Evolutionary conservation across 1,139 yeast genomes (phyloP).

Genomic region (Pichia sp.): DNA sequence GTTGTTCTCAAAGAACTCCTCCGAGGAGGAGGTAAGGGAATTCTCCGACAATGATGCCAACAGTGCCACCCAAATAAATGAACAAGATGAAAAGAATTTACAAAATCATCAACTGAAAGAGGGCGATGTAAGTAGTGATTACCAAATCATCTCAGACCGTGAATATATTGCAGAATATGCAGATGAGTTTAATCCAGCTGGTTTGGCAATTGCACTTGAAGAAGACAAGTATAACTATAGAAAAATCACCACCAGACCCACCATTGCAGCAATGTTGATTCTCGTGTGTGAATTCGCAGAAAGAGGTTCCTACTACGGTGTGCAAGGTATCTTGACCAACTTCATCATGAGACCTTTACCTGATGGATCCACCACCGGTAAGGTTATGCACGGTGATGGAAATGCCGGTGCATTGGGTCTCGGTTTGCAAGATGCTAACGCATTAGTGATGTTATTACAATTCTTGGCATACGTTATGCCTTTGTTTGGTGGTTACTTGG

Average conservation of each 20-base stretch:
- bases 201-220: constrained; percentile 28
- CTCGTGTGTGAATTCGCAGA: constrained; percentile 40
- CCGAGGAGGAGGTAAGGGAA: too few species aligned
- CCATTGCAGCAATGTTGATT: constrained; percentile 28
- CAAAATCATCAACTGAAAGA: too few species aligned
- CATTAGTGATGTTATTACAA: constrained; percentile 32
- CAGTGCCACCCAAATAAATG: too few species aligned
- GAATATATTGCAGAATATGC: constrained; percentile 20
- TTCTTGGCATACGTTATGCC: constrained; percentile 40
- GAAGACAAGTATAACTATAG: constrained; percentile 42
- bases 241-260: constrained; percentile 33
- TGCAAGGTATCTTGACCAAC: constrained; percentile 32
- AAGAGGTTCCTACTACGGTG: constrained; percentile 40
- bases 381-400: constrained; percentile 15
- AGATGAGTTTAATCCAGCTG: constrained; percentile 25
- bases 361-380: constrained; percentile 35
- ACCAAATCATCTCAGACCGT: constrained; percentile 10
- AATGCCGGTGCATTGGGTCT: constrained; percentile 33
- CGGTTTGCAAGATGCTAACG: constrained; percentile 35
- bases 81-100: too few species aligned
- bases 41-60: too few species aligned
- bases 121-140: too few species aligned
- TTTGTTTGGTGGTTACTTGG: constrained; percentile 37
- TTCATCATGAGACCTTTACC: constrained; percentile 45
- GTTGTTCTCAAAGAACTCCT: too few species aligned